Base-by-base conservation (phyloP, 2,329 filamentous ascomycete species). In the Coleophoma cylindrospora region DNA sequence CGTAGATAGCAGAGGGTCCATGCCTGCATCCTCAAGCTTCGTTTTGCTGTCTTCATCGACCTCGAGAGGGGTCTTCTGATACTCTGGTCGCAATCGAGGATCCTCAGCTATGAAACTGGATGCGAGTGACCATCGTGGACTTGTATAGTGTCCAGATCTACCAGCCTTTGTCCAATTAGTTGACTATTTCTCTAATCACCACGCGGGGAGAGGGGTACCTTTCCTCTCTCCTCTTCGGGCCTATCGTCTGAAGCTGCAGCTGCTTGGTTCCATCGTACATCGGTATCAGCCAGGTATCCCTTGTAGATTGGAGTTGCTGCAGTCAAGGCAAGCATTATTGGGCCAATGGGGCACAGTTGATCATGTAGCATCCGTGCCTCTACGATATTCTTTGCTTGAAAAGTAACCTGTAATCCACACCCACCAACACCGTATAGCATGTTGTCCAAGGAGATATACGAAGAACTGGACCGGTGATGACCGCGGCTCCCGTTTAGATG, bases 361-460 rank as follows among this genome's bases (percentile, higher is more conserved):
- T 99, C 94, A 66, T 99, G 99, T 74, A 99, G 85, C 60, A 82
- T 88, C 54, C 94, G 79, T 12, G 92, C 94, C 68, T 99, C 94
- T 48, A 83, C 89, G 64, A 99, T 95, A 66, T 97, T 97, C 74
- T 96, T 97, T 49, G 94, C 91, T 66, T 99, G 94, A 68, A 99
- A 97, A 0, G 94, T 99, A 58, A 99, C 97, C 65, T 99, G 94
- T 57, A 99, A 75, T 70, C 94, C 99, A 69, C 94, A 99, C 65
- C 91, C 96, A 32, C 94, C 94, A 94, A 99, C 99, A 40, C 94
- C 94, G 69, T 97, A 99, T 4, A 92, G 94, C 94, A 99, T 99
- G 50, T 94, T 92, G 64, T 99, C 94, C 94, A 97, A 97, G 68
- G 99, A 95, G 51, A 99, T 95, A 65, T 87, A 89, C 64, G 95